Percentiles rank a stretch among this genome's conserved stretches.
phyloP scores from a whole-genome alignment of 164 flowering plant species.

The Tinospora cordifolia region DNA sequence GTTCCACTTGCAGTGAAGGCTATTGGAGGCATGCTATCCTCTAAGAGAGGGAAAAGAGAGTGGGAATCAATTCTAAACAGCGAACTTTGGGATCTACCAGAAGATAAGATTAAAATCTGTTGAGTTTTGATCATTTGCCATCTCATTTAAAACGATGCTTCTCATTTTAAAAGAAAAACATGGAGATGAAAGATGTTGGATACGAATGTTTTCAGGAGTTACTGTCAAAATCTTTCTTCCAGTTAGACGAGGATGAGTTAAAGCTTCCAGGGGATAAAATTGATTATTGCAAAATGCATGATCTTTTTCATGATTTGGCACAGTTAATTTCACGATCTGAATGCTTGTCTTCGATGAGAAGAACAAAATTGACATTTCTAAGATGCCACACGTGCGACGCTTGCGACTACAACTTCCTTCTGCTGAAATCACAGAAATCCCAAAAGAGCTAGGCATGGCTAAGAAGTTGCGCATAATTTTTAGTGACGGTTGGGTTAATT shows the following conservation, averaged over 20 bases:
- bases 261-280: not conserved
- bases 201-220: slow-evolving; percentile 2
- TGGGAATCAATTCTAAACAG: not conserved
- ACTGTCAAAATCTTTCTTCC: slow-evolving; percentile 13
- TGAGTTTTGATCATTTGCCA: not conserved
- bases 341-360: not conserved
- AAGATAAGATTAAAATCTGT: not conserved
- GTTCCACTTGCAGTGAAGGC: not conserved
- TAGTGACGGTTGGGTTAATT: not conserved
- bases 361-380: not conserved
- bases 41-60: not conserved
- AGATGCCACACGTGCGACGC: not conserved
- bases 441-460: not conserved
- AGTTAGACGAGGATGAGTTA: not conserved
- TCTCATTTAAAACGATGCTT: not conserved
- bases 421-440: not conserved
- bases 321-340: not conserved
- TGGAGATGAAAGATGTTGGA: slow-evolving; percentile 13
- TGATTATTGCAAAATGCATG: slow-evolving; percentile 11
- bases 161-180: not conserved
- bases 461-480: not conserved
- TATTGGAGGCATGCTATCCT: not conserved
- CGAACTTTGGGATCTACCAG: not conserved
- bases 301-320: slow-evolving; percentile 17
- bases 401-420: too few species aligned